Evolutionary conservation across 495 filamentous ascomycete genomes (phyloP), one percentile per base, ranked within the genome.

Genomic region (Podospora conica): DNA sequence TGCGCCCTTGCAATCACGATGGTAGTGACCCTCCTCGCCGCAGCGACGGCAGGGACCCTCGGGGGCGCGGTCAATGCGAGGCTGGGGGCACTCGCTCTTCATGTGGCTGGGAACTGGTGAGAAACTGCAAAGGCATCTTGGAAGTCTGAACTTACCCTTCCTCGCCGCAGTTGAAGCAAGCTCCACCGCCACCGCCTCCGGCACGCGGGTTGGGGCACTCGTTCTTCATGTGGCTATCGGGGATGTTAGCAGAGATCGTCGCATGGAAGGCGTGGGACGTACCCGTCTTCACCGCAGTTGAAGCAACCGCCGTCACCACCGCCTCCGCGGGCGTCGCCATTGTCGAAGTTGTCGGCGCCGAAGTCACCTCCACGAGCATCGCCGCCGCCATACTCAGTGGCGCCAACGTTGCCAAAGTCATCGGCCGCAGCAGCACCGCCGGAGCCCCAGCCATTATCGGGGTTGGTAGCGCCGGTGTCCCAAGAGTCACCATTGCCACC

Each of bases 251-350:
- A 22, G 40, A 28, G 20, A 53, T 18, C 18, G 12, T 1, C 12
- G 5, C 24, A 55, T 20, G 15, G 48, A n/a, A n/a, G 27, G 3
- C 18, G 15, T 25, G n/a, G n/a, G 54, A 55, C 22, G 18, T 81
- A 89, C 89, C 90, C 90, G 65, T 81, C 76, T 71, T 92, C 76
- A 40, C 88, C 90, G 67, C 92, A 96, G 73, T 92, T 93, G 83
- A 87, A 96, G 79, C 91, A 96, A 31, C 80, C 83, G 24, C 80
- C 81, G 31, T 75, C 73, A 11, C 66, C 67, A 56, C 82, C 86
- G 84, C 81, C 73, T 87, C 90, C 87, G 84, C 83, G 85, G 84
- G 84, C 84, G 80, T 86, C 61, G n/a, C 70, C 69, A 58, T 69
- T 67, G 68, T 75, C 66, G 53, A 56, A 58, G 53, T 11, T 10